Evolutionary conservation across 2,329 filamentous ascomycete genomes (phyloP).

Genomic region (Phoma sp.): DNA sequence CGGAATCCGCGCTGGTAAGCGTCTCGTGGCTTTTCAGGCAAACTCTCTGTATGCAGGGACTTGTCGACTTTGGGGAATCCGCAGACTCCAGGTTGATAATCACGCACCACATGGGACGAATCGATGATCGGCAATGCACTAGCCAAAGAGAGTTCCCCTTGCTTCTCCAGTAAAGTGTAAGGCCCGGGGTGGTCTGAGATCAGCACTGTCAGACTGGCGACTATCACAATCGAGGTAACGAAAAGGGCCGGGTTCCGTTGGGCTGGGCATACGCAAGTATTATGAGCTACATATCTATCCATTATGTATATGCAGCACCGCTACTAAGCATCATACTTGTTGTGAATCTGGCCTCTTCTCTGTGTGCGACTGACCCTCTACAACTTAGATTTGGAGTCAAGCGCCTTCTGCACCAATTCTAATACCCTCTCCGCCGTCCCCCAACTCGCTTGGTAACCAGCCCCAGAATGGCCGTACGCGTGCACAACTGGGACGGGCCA

Average conservation of each 20-base stretch:
- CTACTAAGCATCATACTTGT: not conserved
- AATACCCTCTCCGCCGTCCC: constrained; percentile 51
- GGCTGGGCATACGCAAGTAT: not conserved
- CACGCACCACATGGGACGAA: not conserved
- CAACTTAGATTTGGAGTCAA: constrained; percentile 32
- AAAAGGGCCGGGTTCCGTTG: not conserved
- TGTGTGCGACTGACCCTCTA: constrained; percentile 7
- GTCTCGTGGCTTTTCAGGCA: not conserved
- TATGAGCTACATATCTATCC: not conserved
- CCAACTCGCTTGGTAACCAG: constrained; percentile 68
- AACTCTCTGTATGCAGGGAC: not conserved
- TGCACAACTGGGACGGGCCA: constrained; percentile 65
- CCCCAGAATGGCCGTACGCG: constrained; percentile 80
- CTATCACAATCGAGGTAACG: not conserved
- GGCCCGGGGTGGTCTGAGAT: not conserved
- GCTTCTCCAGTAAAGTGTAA: not conserved
- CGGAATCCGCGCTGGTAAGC: not conserved
- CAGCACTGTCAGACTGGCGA: not conserved
- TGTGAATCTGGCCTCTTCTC: too few species aligned
- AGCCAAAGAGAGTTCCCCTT: not conserved
- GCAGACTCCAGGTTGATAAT: not conserved
- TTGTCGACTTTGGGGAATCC: not conserved
- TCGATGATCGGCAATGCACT: not conserved
- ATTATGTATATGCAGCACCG: too few species aligned
- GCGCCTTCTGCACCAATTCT: constrained; percentile 46